These are phyloP conservation scores for Theileria luwenshuni DNA, from an alignment of 169 alveolate species.

Conservation along the genomic window DNA sequence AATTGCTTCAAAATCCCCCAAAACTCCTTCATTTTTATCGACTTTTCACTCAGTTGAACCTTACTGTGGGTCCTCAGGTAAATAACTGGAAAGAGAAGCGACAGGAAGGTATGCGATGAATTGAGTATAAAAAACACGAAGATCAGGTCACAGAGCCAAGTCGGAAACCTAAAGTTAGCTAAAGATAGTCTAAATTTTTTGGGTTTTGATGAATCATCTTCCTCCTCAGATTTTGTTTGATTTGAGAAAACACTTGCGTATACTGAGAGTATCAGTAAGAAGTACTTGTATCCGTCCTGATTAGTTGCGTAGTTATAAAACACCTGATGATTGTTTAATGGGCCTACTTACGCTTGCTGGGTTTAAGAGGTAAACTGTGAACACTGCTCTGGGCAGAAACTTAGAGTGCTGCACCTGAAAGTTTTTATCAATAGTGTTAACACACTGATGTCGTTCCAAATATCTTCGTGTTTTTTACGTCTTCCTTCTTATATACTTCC, in stretches of 20 bases:
- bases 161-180: constrained; percentile 10
- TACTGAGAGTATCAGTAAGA: constrained; percentile 16
- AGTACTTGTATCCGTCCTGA: constrained; percentile 32
- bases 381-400: background rate
- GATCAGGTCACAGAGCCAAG: constrained; percentile 16
- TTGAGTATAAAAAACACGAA: constrained; percentile 32
- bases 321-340: background rate
- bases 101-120: constrained; percentile 33
- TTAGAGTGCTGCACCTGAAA: constrained; percentile 17
- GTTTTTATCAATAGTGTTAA: background rate
- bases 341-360: constrained; percentile 31
- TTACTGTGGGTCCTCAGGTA: constrained; percentile 19
- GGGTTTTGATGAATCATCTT: background rate
- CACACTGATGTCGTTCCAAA: constrained; percentile 24
- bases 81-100: constrained; percentile 43
- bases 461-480: constrained; percentile 6
- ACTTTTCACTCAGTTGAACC: constrained; percentile 3
- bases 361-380: constrained; percentile 21
- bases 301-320: constrained; percentile 28
- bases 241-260: constrained; percentile 11
- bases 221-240: background rate
- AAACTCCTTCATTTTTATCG: constrained; percentile 24
- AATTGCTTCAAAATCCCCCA: constrained; percentile 19
- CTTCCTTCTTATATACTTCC: constrained; percentile 3
- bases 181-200: background rate